phyloP scores from a whole-genome alignment of 306 rosid genomes.

The Neltuma alba region DNA sequence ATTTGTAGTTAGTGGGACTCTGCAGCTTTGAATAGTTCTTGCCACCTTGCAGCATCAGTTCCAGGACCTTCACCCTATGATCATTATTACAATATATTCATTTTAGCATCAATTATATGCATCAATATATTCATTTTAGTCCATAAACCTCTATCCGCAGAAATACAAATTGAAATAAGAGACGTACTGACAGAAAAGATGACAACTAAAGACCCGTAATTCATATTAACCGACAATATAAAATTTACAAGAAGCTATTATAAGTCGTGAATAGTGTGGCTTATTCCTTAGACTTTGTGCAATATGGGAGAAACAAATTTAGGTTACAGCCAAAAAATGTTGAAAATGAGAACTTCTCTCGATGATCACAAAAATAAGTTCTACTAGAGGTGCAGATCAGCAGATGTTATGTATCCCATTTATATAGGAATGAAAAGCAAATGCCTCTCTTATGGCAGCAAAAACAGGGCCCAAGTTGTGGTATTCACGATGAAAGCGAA shows the following conservation, averaged over 20 bases:
- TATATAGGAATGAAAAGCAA: not conserved
- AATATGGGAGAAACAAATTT: not conserved
- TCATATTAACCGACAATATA: not conserved
- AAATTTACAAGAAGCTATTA: too few relatives aligned
- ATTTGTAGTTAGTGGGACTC: constrained; percentile 25
- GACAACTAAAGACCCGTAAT: not conserved
- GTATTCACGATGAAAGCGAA: not conserved
- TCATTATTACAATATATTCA: constrained; percentile 10
- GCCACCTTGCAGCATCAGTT: constrained; percentile 72
- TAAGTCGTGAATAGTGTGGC: too few relatives aligned
- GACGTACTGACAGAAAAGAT: not conserved
- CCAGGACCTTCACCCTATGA: constrained; percentile 93
- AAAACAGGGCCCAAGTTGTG: not conserved
- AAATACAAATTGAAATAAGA: not conserved
- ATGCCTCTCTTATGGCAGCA: not conserved
- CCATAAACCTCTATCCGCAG: not conserved
- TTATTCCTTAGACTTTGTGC: not conserved
- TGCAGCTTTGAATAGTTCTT: constrained; percentile 65
- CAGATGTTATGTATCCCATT: not conserved
- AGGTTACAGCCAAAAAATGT: not conserved
- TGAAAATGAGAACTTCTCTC: not conserved
- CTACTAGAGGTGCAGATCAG: not conserved
- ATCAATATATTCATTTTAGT: too few relatives aligned
- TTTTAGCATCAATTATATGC: constrained; percentile 28
- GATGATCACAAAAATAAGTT: not conserved